A percentile compares a stretch with the other conserved stretches of the same genome.
Conservation (phyloP, 2,329 filamentous ascomycete species). For the Cladosporium sp. region DNA sequence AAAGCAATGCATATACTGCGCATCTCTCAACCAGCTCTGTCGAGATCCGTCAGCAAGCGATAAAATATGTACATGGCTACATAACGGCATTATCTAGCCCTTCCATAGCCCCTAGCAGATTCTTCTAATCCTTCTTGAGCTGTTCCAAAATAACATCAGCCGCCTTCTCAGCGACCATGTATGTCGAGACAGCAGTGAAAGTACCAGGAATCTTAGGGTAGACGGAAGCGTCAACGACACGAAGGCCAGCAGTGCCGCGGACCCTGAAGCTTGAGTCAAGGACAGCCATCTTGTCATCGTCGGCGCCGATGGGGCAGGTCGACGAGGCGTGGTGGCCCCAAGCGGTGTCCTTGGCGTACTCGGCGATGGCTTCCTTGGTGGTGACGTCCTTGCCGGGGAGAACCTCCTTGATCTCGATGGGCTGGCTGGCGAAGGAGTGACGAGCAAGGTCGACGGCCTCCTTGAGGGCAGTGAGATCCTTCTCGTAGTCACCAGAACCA, state of each 20-base stretch:
- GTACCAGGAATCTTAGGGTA: constrained; percentile 60
- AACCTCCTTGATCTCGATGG: constrained; percentile 43
- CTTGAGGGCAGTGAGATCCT: constrained; percentile 54
- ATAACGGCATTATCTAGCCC: background rate
- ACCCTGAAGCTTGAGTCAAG: constrained; percentile 61
- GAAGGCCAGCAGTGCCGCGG: constrained; percentile 55
- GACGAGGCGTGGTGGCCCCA: constrained; percentile 63
- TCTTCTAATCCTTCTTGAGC: constrained; percentile 7
- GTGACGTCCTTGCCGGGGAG: constrained; percentile 47
- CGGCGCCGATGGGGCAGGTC: constrained; percentile 58
- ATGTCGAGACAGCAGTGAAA: constrained; percentile 55
- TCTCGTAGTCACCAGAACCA: constrained; percentile 43
- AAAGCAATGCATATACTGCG: too few relatives aligned
- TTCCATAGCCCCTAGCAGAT: background rate
- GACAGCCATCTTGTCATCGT: constrained; percentile 57
- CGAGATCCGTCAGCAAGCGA: background rate
- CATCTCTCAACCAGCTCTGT: too few relatives aligned
- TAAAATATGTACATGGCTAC: constrained; percentile 11
- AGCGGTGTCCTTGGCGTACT: constrained; percentile 53
- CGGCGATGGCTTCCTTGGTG: constrained; percentile 48
- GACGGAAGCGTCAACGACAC: constrained; percentile 64
- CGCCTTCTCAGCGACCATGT: constrained; percentile 64
- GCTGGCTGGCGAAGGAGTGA: constrained; percentile 37
- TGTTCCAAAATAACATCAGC: constrained; percentile 55
- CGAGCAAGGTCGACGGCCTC: constrained; percentile 60